Evolutionary conservation across 805 yeast species (phyloP), one percentile per base, ranked within the genome.

Genomic region (Torulaspora quercuum): DNA sequence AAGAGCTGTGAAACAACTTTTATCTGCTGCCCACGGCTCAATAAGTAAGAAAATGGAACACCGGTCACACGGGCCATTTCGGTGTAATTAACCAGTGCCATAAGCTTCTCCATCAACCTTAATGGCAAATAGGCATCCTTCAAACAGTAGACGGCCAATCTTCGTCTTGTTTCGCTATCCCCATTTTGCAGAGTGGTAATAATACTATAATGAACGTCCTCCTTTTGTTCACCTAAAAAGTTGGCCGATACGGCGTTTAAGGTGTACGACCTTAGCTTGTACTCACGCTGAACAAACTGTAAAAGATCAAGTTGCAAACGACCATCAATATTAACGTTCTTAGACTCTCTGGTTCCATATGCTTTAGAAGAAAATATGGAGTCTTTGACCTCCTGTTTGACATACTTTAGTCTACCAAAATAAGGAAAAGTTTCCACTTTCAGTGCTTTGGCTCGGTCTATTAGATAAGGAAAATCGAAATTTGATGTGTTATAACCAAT

Each of bases 31-130:
- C 99, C 99, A 57, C 99, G 75, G 10, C 94, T 61, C 28, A 92
- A 66, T 44, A 92, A 70, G 55, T 79, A 90, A 1, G 96, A 82
- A 53, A 92, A 87, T 0, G 99, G 98, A 7, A 92, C 97, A 48
- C 99, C 99, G 0, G 98, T 92, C 17, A 92, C 99, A 68, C 99
- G 81, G 1, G 98, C 97, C 99, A 92, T 92, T 64, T 92, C 99
- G 0, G 97, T 90, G 63, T 92, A 92, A 55, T 92, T 92, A 43
- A 94, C 95, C 43, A 92, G 69, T 52, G 97, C 88, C 98, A 92
- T 94, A 36, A 92, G 72, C 53, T 90, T 94, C 46, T 90, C 97
- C 52, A 89, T 63, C 23, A 92, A 69, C 46, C 98, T 68, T 50
- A 92, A 57, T 1, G 98, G 98, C 29, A 92, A 68, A 53, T 82